Conservation (phyloP, 495 filamentous ascomycete species). For the Daldinia childiae region DNA sequence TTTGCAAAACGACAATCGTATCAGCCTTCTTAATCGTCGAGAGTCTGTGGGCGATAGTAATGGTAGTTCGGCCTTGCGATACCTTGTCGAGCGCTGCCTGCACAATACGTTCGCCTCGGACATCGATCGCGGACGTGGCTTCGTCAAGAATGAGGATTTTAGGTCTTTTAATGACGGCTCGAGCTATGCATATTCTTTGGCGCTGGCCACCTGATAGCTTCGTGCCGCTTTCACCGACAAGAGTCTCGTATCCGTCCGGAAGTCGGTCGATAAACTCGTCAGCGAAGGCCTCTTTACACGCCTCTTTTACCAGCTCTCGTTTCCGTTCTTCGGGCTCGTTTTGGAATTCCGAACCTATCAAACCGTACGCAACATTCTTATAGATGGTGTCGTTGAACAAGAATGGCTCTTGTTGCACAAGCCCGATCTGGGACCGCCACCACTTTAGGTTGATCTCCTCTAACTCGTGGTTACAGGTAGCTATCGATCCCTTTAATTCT, state of each 20-base stretch:
- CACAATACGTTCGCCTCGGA: slow-evolving; percentile 72
- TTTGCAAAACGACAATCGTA: slow-evolving; percentile 72
- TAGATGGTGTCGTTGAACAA: slow-evolving; percentile 77
- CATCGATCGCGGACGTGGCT: slow-evolving; percentile 83
- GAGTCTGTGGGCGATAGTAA: slow-evolving; percentile 79
- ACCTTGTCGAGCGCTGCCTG: slow-evolving; percentile 77
- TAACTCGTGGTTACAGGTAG: slow-evolving; percentile 65
- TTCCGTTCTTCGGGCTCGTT: slow-evolving; percentile 61
- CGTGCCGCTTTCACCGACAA: slow-evolving; percentile 59
- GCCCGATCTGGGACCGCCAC: slow-evolving; percentile 73
- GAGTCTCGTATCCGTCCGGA: slow-evolving; percentile 67
- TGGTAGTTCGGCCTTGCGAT: slow-evolving; percentile 74
- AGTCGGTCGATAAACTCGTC: slow-evolving; percentile 67
- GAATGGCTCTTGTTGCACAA: slow-evolving; percentile 78
- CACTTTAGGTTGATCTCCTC: slow-evolving; percentile 67
- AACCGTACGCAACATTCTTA: slow-evolving; percentile 69
- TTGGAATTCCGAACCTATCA: slow-evolving; percentile 67
- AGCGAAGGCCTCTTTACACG: slow-evolving; percentile 66
- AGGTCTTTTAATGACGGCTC: slow-evolving; percentile 75
- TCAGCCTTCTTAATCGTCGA: slow-evolving; percentile 77
- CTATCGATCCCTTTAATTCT: slow-evolving; percentile 59
- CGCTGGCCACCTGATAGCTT: slow-evolving; percentile 67
- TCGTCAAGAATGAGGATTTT: slow-evolving; percentile 87
- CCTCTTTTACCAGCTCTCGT: slow-evolving; percentile 62
- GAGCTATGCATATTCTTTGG: slow-evolving; percentile 75